Evolutionary conservation across 805 yeast species (phyloP).

Genomic region (Saccharomycopsis sp.): DNA sequence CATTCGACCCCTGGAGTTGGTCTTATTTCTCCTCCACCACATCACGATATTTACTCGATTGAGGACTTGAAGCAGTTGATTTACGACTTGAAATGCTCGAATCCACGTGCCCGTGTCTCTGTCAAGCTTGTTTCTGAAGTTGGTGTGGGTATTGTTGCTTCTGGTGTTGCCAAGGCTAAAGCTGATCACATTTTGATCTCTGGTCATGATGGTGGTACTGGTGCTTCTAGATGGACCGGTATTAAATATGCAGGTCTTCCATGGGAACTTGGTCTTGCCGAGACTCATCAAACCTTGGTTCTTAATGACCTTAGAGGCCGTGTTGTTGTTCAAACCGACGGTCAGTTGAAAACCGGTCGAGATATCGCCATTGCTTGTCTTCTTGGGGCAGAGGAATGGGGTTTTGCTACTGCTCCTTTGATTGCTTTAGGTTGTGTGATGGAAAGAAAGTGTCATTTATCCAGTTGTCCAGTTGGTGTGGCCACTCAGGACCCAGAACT

Average conservation of each 20-base stretch:
- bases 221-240: slow-evolving; percentile 98
- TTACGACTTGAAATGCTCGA: slow-evolving; percentile 92
- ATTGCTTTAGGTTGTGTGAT: slow-evolving; percentile 96
- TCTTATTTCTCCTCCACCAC: slow-evolving; percentile 96
- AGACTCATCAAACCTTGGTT: slow-evolving; percentile 95
- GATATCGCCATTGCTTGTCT: slow-evolving; percentile 95
- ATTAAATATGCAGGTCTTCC: slow-evolving; percentile 97
- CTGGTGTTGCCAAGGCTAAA: slow-evolving; percentile 98
- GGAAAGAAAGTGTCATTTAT: slow-evolving; percentile 91
- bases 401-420: slow-evolving; percentile 94
- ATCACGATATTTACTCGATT: slow-evolving; percentile 95
- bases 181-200: slow-evolving; percentile 94
- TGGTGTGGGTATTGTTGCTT: slow-evolving; percentile 98
- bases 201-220: slow-evolving; percentile 99
- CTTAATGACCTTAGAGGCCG: slow-evolving; percentile 94
- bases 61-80: slow-evolving; percentile 96
- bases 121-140: slow-evolving; percentile 96
- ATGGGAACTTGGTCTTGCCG: slow-evolving; percentile 98
- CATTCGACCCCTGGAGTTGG: slow-evolving; percentile 97
- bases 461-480: slow-evolving; percentile 96
- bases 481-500: slow-evolving; percentile 97
- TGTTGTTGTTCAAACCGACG: slow-evolving; percentile 95
- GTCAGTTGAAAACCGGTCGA: slow-evolving; percentile 94
- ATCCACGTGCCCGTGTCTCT: slow-evolving; percentile 95
- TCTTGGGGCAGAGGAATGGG: slow-evolving; percentile 98